Base-by-base conservation (phyloP, 129 eudicot species). In the Flaveria sonorensis region DNA sequence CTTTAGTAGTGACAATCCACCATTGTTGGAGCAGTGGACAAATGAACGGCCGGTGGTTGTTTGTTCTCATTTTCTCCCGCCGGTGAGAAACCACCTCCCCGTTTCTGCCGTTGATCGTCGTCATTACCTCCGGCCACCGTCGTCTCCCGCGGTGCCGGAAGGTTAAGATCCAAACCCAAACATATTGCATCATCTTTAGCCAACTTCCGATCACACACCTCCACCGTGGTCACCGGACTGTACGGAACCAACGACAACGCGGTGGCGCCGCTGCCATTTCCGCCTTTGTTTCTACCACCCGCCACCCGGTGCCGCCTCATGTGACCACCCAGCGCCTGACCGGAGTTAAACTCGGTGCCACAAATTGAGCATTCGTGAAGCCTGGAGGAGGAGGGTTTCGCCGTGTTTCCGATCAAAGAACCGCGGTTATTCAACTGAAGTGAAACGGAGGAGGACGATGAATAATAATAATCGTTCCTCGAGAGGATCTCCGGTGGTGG, bases 311-410 rank as follows among this genome's bases (percentile, higher is more conserved):
- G 98, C 15, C 92, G 85, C 71, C 98, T 90, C 98, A 93, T 93
- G 81, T 93, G 98, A 6, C 98, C 98, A 0, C 98, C 98, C 81
- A 93, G 72, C 0, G 98, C 98, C 53, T 93, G 98, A 0, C 98
- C 98, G 1, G 98, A 93, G 0, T 86, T 77, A 69, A 93, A 93
- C 79, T 93, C 95, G 3, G 95, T 90, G 3, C 98, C 96, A 63
- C 98, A 93, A 40, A 90, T 85, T 1, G 92, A 79, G 72, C 98
- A 93, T 77, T 88, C 95, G 21, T 93, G 98, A 55, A 90, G 81
- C 62, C 77, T 86, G 11, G 87, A 81, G 24, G 84, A 60, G 9
- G 78, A 61, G 9, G 78, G 53, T 24, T 82, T 82, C 5, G 18
- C 59, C 40, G 74, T 43, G 45, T 52, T 42, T 36, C 48, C 40